phyloP scores from a whole-genome alignment of 2,329 filamentous ascomycete genomes.

The Fusarium domesticum region DNA sequence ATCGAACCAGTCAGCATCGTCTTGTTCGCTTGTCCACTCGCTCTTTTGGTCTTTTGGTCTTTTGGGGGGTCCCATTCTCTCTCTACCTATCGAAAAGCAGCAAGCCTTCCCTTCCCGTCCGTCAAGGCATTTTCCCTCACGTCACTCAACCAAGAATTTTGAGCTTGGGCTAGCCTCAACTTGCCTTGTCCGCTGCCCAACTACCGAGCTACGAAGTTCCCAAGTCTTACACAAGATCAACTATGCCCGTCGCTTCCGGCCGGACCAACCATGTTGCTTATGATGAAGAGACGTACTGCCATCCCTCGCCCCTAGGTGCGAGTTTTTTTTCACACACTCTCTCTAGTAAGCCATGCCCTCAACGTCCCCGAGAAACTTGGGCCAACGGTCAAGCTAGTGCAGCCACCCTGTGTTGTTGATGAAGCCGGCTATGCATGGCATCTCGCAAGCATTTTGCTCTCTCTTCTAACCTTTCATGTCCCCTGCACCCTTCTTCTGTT shows the following conservation, averaged over 20 bases:
- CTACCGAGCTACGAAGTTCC: slow-evolving; percentile 6
- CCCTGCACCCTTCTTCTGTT: slow-evolving; percentile 4
- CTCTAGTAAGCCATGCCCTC: slow-evolving; percentile 22
- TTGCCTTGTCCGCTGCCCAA: slow-evolving; percentile 16
- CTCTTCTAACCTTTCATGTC: slow-evolving; percentile 2
- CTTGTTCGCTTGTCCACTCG: slow-evolving; percentile 20
- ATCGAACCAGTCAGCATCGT: slow-evolving; percentile 23
- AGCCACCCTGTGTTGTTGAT: slow-evolving; percentile 31
- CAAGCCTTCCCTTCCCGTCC: slow-evolving; percentile 20
- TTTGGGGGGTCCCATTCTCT: slow-evolving; percentile 21
- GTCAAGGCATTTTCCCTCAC: slow-evolving; percentile 24
- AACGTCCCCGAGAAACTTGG: slow-evolving; percentile 19
- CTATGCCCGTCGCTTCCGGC: slow-evolving; percentile 11
- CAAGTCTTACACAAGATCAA: slow-evolving; percentile 15
- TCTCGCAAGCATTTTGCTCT: slow-evolving; percentile 28
- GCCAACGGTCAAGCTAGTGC: slow-evolving; percentile 28
- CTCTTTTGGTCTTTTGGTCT: slow-evolving; percentile 21
- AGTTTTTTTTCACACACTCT: slow-evolving; percentile 16
- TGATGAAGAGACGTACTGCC: neutral
- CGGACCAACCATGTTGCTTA: slow-evolving; percentile 2
- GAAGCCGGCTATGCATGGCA: slow-evolving; percentile 31
- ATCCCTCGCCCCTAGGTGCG: neutral
- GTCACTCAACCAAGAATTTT: slow-evolving; percentile 24
- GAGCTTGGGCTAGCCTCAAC: slow-evolving; percentile 14
- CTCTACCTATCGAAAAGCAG: slow-evolving; percentile 23